phyloP scores from a whole-genome alignment of 768 basidiomycete genomes.

The Naganishia vishniacii region DNA sequence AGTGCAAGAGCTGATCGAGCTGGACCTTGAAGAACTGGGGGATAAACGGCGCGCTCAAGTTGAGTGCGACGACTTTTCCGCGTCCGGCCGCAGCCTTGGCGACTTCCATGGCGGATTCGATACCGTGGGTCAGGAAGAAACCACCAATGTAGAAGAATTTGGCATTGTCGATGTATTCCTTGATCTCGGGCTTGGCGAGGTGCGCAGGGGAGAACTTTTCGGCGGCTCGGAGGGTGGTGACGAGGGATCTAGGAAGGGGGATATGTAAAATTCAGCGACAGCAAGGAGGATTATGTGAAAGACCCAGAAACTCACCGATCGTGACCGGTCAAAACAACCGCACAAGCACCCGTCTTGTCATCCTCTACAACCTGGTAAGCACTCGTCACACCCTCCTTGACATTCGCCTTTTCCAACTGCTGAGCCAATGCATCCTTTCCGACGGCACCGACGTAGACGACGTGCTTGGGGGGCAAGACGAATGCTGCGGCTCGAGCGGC shows the following conservation, averaged over 20 bases:
- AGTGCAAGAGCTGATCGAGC: constrained; percentile 71
- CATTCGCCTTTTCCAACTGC: constrained; percentile 82
- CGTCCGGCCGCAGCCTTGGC: constrained; percentile 68
- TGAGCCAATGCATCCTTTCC: constrained; percentile 87
- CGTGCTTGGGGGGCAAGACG: constrained; percentile 75
- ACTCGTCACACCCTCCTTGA: constrained; percentile 79
- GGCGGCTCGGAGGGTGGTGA: constrained; percentile 82
- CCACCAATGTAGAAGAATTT: constrained; percentile 91
- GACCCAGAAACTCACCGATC: constrained; percentile 68
- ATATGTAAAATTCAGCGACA: background rate
- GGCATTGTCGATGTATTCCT: constrained; percentile 70
- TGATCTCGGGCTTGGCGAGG: constrained; percentile 67
- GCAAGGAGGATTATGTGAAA: too few relatives aligned
- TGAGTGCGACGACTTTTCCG: constrained; percentile 82
- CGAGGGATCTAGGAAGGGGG: constrained; percentile 64
- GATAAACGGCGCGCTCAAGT: constrained; percentile 97
- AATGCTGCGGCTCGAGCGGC: constrained; percentile 94
- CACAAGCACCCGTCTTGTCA: constrained; percentile 91
- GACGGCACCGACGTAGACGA: constrained; percentile 90
- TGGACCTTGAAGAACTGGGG: constrained; percentile 82
- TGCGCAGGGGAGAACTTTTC: constrained; percentile 82
- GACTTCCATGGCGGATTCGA: constrained; percentile 64
- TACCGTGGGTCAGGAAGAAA: constrained; percentile 93
- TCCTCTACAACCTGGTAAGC: constrained; percentile 83
- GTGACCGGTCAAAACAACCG: constrained; percentile 89